Evolutionary conservation across 2,329 filamentous ascomycete species (phyloP), one percentile per base, ranked within the genome.

Genomic region (Pestalotiopsis sp.): DNA sequence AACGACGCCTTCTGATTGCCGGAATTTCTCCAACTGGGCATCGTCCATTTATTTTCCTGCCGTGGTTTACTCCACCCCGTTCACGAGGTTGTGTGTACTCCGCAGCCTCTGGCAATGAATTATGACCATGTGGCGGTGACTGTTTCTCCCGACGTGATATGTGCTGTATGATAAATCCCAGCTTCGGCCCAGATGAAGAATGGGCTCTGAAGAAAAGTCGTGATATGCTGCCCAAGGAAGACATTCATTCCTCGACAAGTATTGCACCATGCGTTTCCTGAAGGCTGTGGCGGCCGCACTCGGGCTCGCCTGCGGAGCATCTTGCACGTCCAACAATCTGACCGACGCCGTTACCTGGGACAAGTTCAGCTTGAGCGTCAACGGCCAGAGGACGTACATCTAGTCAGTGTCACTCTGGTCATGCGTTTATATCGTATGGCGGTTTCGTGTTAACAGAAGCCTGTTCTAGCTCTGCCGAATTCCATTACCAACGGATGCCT

Each of bases 401-500:
- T 84, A 83, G 75, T 79, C 69, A 66, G 73, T 69, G 20, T 35
- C 22, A 20, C 4, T 26, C 6, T 17, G 1, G 44, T 20, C 2
- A 7, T 22, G 14, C 14, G 5, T 14, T 2, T 0, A 40, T 40
- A n/a, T n/a, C 22, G 20, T 59, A 24, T 44, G 40, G 4, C 14
- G 4, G n/a, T 11, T 14, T 5, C 9, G n/a, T 64, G 35, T 58
- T 24, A 57, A 65, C 60, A 56, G 74, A 72, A 67, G 68, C 75
- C 67, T 71, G 68, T 56, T 62, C 6, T 35, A 75, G 68, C 70
- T 79, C 78, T 1, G 84, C 81, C 26, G 85, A 87, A 69, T 86
- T 87, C 56, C 85, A 87, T 69, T 87, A 86, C 67, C 80, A 82
- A 69, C 79, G 85, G 3, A 78, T 87, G 40, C 85, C 85, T 0